Base-by-base conservation (phyloP, 805 yeast species). In the Candida koratica region DNA sequence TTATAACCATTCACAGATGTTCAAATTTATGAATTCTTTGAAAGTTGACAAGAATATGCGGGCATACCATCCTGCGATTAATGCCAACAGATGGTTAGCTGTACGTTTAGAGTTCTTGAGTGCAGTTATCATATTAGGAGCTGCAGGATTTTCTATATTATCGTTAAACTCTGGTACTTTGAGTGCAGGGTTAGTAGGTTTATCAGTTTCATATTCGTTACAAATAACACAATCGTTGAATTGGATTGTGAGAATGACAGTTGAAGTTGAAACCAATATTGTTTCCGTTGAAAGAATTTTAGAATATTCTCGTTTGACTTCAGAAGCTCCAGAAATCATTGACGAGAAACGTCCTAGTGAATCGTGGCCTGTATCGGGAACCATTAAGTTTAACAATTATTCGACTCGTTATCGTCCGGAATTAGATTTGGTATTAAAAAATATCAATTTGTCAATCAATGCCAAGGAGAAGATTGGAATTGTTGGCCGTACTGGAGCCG, bases 161-260 rank as follows among this genome's bases (percentile, higher is more conserved):
- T 74, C 87, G 15, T 69, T 88, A 47, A 72, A 65, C 36, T 67
- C 73, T 12, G 95, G 96, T 10, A 58, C 66, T 13, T 71, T 90
- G 18, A 75, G 88, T 14, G 88, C 96, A 12, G 98, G 98, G 62
- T 65, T 85, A 54, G 89, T 89, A 52, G 99, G 99, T 70, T 71
- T 93, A 50, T 82, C 96, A 15, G 84, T 93, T 49, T 83, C 95
- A 31, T 94, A 93, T 61, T 90, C 98, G 2, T 70, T 93, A 44
- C 95, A 87, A 59, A 75, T 89, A 42, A 93, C 99, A 0, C 96
- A 88, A 61, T 75, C 96, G 0, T 73, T 93, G 61, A 90, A 88
- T 60, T 90, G 97, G 97, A 87, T 93, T 61, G 97, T 93, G 19
- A 77, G 99, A 64, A 90, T 89, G 97, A 86, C 97, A 0, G 98